These are phyloP conservation scores for Aspergillus cristatus DNA, from an alignment of 495 filamentous ascomycete species.

Conservation along the genomic window DNA sequence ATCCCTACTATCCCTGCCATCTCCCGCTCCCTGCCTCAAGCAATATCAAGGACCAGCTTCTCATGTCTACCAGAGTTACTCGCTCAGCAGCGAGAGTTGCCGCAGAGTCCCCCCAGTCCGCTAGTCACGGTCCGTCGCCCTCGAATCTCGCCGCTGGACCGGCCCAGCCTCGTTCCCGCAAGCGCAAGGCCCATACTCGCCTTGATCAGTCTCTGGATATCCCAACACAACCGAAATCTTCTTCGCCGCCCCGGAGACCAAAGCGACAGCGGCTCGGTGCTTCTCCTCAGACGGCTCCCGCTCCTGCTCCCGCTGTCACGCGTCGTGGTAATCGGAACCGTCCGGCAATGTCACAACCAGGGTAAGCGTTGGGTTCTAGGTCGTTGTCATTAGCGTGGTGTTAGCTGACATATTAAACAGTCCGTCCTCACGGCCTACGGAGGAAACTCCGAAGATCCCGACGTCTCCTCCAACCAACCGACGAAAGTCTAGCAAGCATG, in stretches of 20 bases:
- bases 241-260: slow-evolving; percentile 35
- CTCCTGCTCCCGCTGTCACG: slow-evolving; percentile 33
- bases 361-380: slow-evolving; percentile 40
- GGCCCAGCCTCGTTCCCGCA: slow-evolving; percentile 38
- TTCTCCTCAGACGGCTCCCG: slow-evolving; percentile 30
- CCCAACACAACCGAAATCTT: slow-evolving; percentile 29
- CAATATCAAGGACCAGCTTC: slow-evolving; percentile 32
- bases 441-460: slow-evolving; percentile 31
- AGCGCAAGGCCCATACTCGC: slow-evolving; percentile 47
- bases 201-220: slow-evolving; percentile 29
- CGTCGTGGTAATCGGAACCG: slow-evolving; percentile 56
- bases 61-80: slow-evolving; percentile 81
- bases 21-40: slow-evolving; percentile 5
- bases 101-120: slow-evolving; percentile 44
- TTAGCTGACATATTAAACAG: slow-evolving; percentile 13
- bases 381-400: neutral
- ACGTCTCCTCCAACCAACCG: slow-evolving; percentile 47
- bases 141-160: slow-evolving; percentile 30
- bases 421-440: slow-evolving; percentile 34
- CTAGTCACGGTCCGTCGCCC: slow-evolving; percentile 25
- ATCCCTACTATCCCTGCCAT: neutral
- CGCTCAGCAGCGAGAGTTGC: slow-evolving; percentile 71
- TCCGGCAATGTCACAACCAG: slow-evolving; percentile 75
- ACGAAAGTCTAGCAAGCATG: slow-evolving; percentile 57
- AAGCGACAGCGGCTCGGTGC: slow-evolving; percentile 35